Evolutionary conservation across 768 basidiomycete species (phyloP), one percentile per base, ranked within the genome.

Genomic region (Rhodotorula diobovata): DNA sequence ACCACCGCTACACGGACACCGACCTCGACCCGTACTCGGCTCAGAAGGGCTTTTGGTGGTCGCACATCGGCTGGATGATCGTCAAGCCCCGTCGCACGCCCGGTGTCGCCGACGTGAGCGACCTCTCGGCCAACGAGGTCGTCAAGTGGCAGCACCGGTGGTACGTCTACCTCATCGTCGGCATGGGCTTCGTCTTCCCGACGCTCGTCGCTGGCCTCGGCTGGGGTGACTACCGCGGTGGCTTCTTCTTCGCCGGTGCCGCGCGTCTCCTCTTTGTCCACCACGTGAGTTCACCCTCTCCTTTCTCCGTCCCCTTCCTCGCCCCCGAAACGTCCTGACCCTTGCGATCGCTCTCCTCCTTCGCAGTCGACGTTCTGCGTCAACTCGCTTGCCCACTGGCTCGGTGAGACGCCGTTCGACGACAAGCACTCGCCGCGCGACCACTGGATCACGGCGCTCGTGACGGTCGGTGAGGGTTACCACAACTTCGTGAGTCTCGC

Each of bases 381-480:
- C 80, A 93, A 92, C 79, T 92, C 90, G 30, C 85, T 93, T 41
- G 90, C 90, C 0, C 91, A 93, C 79, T 91, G 88, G 82, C 84
- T 93, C 58, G 91, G 91, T 46, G 85, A 86, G 59, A 84, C 89
- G 39, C 86, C 90, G 2, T 93, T 91, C 73, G 91, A 93, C 79
- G 89, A 91, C 82, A 87, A 82, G 73, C 84, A 89, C 77, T 86
- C 70, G 18, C 71, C 71, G 39, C 59, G 56, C 45, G 66, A 74
- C 66, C 88, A 89, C 79, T 83, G 91, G 76, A 78, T 92, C 55
- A 91, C 91, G 43, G 90, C 91, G 18, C 83, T 92, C 74, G 84
- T 89, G 68, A 93, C 91, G 8, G 87, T 91, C 83, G 90, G 90
- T 21, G 90, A 93, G 81, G 90, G 90, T 21, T 91, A 91, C 80